Conservation (phyloP, 352 stramenopile species). For the Peronosclerospora sorghi region DNA sequence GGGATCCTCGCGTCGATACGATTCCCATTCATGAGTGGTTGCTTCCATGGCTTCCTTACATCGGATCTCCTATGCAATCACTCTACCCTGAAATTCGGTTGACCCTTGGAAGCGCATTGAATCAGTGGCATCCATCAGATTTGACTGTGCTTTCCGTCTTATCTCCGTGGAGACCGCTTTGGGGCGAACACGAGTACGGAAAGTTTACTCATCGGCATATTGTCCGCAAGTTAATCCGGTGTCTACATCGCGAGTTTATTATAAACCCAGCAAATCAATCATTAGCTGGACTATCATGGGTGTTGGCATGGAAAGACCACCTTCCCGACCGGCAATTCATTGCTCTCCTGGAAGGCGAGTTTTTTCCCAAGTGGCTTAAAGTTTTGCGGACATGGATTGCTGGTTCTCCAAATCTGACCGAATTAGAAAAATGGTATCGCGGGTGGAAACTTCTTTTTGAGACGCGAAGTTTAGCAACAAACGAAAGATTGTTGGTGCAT, state of each 20-base stretch:
- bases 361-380: conserved; percentile 86
- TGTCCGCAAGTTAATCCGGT: conserved; percentile 59
- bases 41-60: conserved; percentile 43
- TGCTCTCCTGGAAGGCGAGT: conserved; percentile 82
- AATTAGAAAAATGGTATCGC: conserved; percentile 76
- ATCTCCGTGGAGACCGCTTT: conserved; percentile 57
- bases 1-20: conserved; percentile 34
- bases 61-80: conserved; percentile 33
- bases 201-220: conserved; percentile 81
- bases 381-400: conserved; percentile 73
- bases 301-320: conserved; percentile 60
- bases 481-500: conserved; percentile 60
- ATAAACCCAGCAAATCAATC: conserved; percentile 68
- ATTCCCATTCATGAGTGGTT: conserved; percentile 72
- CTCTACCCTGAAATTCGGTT: conserved; percentile 69
- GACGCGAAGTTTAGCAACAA: conserved; percentile 37
- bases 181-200: conserved; percentile 67
- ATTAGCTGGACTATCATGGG: conserved; percentile 52
- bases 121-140: conserved; percentile 75
- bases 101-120: conserved; percentile 44
- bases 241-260: conserved; percentile 71
- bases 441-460: conserved; percentile 80
- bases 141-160: conserved; percentile 48
- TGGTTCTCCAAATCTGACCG: conserved; percentile 30
- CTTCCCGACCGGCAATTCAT: conserved; percentile 67